A percentile compares a stretch with the other conserved stretches of the same genome.
Conservation (phyloP, 805 yeast genomes). For the fission yeast (Schizosaccharomyces pombe) region DNA sequence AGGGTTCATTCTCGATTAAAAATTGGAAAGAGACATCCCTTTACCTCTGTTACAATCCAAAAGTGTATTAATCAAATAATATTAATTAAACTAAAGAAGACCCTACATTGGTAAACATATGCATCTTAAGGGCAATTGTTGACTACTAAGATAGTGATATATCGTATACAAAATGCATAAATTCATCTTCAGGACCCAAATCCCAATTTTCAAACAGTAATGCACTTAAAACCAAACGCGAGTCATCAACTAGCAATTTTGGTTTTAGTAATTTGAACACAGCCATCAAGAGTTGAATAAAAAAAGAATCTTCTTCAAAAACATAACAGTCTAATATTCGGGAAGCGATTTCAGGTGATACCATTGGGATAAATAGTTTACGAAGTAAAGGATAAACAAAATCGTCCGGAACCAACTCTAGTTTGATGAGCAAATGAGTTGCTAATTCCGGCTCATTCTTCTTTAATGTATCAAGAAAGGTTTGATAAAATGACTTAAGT, state of each 20-base stretch:
- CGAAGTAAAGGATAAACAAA: not conserved
- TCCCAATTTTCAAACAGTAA: not conserved
- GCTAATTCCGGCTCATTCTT: not conserved
- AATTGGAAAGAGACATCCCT: too few relatives aligned
- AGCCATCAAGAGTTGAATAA: not conserved
- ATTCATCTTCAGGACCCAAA: not conserved
- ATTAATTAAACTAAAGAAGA: too few relatives aligned
- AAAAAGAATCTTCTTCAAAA: slow-evolving; percentile 1
- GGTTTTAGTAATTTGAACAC: not conserved
- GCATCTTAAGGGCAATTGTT: too few relatives aligned
- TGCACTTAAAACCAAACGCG: not conserved
- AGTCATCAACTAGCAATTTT: not conserved
- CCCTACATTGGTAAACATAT: too few relatives aligned
- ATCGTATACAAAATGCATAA: not conserved
- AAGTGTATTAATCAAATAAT: too few relatives aligned
- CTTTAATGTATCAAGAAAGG: not conserved
- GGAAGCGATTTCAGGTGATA: not conserved
- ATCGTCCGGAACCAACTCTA: not conserved
- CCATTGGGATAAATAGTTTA: not conserved
- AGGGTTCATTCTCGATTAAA: too few relatives aligned
- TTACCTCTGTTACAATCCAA: too few relatives aligned
- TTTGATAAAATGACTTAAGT: not conserved
- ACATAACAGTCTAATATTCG: not conserved
- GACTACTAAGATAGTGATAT: not conserved
- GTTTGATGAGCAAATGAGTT: not conserved